These are phyloP conservation scores for Trichoderma hamatum DNA, from an alignment of 2,329 filamentous ascomycete genomes.

Conservation along the genomic window DNA sequence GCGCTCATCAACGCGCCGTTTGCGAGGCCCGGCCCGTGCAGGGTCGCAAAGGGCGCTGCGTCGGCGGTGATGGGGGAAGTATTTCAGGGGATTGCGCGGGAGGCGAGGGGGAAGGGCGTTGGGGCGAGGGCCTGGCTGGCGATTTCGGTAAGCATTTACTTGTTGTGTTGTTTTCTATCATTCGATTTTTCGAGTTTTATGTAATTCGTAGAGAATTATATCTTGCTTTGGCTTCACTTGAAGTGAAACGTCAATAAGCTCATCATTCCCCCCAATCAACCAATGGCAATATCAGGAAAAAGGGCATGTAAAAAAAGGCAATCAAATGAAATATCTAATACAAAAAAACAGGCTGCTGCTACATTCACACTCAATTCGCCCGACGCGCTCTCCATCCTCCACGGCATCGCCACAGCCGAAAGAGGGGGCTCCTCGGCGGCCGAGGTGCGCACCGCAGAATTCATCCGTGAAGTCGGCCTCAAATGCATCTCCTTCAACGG, in stretches of 20 bases:
- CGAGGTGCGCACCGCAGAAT: constrained; percentile 60
- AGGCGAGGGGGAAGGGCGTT: constrained; percentile 64
- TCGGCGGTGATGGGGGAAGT: constrained; percentile 65
- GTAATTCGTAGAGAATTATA: not conserved
- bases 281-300: not conserved
- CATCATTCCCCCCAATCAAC: not conserved
- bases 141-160: constrained; percentile 55
- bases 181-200: not conserved
- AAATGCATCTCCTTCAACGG: constrained; percentile 82
- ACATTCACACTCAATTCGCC: constrained; percentile 88
- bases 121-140: constrained; percentile 68
- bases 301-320: not conserved
- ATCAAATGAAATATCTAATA: not conserved
- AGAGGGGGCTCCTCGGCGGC: constrained; percentile 25
- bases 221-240: not conserved
- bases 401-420: constrained; percentile 50
- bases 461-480: constrained; percentile 74
- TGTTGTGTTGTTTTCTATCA: not conserved
- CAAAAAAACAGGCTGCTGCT: constrained; percentile 64
- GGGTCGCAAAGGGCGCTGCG: constrained; percentile 52
- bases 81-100: constrained; percentile 64
- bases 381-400: constrained; percentile 68
- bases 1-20: constrained; percentile 72
- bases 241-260: not conserved
- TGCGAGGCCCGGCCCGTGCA: constrained; percentile 61